Evolutionary conservation across 768 basidiomycete genomes (phyloP).

Genomic region (Podaxis carcinomalis): DNA sequence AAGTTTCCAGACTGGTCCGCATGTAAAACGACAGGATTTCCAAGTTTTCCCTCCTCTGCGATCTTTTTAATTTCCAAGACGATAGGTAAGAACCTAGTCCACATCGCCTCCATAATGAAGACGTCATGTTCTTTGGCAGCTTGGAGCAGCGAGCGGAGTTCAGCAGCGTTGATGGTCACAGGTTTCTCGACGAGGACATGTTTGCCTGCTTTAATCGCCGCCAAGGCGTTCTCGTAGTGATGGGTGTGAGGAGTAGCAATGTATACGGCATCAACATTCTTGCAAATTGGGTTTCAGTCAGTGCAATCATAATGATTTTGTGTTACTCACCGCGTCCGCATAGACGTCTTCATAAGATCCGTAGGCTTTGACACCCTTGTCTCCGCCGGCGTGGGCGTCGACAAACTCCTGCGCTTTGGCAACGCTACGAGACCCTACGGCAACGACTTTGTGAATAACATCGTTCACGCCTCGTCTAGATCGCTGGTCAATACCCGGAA

Average conservation of each 20-base stretch:
- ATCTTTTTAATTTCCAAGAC: slow-evolving; percentile 59
- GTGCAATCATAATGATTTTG: not conserved
- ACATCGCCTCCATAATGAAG: slow-evolving; percentile 92
- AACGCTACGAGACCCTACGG: slow-evolving; percentile 73
- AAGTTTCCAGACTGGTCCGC: slow-evolving; percentile 79
- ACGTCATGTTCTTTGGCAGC: slow-evolving; percentile 75
- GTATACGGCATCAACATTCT: slow-evolving; percentile 73
- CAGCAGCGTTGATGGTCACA: slow-evolving; percentile 71
- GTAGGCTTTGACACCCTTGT: slow-evolving; percentile 57
- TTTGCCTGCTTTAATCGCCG: slow-evolving; percentile 75
- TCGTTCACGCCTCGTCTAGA: slow-evolving; percentile 62
- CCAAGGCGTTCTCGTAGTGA: slow-evolving; percentile 76
- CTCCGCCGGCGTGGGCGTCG: slow-evolving; percentile 41
- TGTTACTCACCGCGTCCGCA: slow-evolving; percentile 50
- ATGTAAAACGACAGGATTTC: slow-evolving; percentile 59
- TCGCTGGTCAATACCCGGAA: not conserved
- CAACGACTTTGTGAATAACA: slow-evolving; percentile 61
- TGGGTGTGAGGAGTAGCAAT: slow-evolving; percentile 78
- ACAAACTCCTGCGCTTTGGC: slow-evolving; percentile 73
- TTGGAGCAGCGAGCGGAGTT: slow-evolving; percentile 66
- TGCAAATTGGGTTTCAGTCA: slow-evolving; percentile 17
- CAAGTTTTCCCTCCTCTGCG: slow-evolving; percentile 59
- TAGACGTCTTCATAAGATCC: slow-evolving; percentile 75
- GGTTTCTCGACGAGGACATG: slow-evolving; percentile 90
- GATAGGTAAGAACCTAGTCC: slow-evolving; percentile 82